Percentiles rank a stretch among this genome's conserved stretches.
Conservation (phyloP, 495 filamentous ascomycete species). For the Aspergillus sclerotioniger region DNA sequence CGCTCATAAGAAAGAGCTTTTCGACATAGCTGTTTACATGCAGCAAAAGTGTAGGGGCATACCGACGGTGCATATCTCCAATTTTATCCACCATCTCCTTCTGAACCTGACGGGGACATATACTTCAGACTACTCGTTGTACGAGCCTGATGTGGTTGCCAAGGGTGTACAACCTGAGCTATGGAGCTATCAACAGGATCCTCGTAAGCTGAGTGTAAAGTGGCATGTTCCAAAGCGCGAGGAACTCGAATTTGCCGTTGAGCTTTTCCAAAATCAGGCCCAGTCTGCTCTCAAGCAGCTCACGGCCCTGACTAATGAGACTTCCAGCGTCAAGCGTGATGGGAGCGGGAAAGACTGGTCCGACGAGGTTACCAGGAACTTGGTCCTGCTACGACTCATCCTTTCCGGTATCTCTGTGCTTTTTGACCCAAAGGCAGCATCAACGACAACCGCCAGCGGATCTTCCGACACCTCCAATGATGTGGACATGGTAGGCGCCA, state of each 20-base stretch:
- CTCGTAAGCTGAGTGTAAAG: slow-evolving; percentile 72
- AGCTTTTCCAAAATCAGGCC: slow-evolving; percentile 78
- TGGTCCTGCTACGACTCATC: slow-evolving; percentile 80
- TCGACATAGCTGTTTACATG: slow-evolving; percentile 93
- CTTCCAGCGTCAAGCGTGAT: slow-evolving; percentile 83
- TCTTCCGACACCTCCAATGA: slow-evolving; percentile 30
- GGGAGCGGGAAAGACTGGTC: slow-evolving; percentile 98
- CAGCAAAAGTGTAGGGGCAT: slow-evolving; percentile 90
- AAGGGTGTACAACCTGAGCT: slow-evolving; percentile 61
- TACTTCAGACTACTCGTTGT: slow-evolving; percentile 81
- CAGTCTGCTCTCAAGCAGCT: slow-evolving; percentile 66
- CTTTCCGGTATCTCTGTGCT: slow-evolving; percentile 84
- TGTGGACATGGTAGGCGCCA: slow-evolving; percentile 41
- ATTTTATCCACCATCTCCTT: slow-evolving; percentile 98
- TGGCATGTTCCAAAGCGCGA: slow-evolving; percentile 83
- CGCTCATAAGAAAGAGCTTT: slow-evolving; percentile 80
- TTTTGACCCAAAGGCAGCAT: slow-evolving; percentile 76
- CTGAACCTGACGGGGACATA: slow-evolving; percentile 94
- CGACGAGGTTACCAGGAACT: slow-evolving; percentile 86
- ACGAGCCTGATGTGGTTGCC: slow-evolving; percentile 64
- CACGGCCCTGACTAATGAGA: slow-evolving; percentile 70
- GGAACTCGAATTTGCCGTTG: slow-evolving; percentile 85
- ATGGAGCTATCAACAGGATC: slow-evolving; percentile 74
- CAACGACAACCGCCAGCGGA: slow-evolving; percentile 32
- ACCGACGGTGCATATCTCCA: slow-evolving; percentile 92